Conservation (phyloP, 768 basidiomycete genomes). For the Agrocybe praecox region DNA sequence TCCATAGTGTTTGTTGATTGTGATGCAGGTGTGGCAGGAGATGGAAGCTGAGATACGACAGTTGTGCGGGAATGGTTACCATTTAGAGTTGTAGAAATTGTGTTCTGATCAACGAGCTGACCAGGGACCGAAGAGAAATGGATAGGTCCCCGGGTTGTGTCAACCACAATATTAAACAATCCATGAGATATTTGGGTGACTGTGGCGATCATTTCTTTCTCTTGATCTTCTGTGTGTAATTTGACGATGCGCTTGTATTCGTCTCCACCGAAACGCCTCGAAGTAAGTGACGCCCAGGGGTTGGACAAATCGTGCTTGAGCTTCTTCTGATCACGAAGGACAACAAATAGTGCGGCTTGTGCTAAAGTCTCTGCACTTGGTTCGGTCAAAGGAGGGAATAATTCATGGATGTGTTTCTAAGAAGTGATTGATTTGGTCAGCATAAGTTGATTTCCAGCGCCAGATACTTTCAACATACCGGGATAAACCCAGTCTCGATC, state of each 20-base stretch:
- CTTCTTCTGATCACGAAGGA: constrained; percentile 58
- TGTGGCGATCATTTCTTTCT: constrained; percentile 42
- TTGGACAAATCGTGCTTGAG: constrained; percentile 27
- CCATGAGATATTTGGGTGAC: constrained; percentile 40
- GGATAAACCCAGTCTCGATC: constrained; percentile 92
- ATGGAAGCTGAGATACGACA: constrained; percentile 70
- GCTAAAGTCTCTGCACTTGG: constrained; percentile 70
- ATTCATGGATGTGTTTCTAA: constrained; percentile 80
- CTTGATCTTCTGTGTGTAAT: constrained; percentile 58
- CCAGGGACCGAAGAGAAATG: constrained; percentile 58
- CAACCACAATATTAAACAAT: constrained; percentile 57
- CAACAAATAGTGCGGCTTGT: constrained; percentile 78
- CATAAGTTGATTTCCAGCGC: not conserved
- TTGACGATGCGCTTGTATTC: constrained; percentile 60
- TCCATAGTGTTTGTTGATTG: constrained; percentile 61
- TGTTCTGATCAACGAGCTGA: constrained; percentile 52
- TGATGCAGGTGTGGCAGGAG: constrained; percentile 54
- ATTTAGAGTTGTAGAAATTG: constrained; percentile 55
- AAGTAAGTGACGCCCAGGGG: constrained; percentile 72
- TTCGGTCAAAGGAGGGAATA: constrained; percentile 70
- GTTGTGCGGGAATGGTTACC: constrained; percentile 58
- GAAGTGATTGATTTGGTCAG: not conserved
- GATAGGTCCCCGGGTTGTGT: constrained; percentile 29
- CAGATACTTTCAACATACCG: constrained; percentile 43
- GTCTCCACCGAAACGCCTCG: constrained; percentile 81